A percentile compares a stretch with the other conserved stretches of the same genome.
Conservation (phyloP, 352 stramenopile genomes). For the Phytophthora europaea region DNA sequence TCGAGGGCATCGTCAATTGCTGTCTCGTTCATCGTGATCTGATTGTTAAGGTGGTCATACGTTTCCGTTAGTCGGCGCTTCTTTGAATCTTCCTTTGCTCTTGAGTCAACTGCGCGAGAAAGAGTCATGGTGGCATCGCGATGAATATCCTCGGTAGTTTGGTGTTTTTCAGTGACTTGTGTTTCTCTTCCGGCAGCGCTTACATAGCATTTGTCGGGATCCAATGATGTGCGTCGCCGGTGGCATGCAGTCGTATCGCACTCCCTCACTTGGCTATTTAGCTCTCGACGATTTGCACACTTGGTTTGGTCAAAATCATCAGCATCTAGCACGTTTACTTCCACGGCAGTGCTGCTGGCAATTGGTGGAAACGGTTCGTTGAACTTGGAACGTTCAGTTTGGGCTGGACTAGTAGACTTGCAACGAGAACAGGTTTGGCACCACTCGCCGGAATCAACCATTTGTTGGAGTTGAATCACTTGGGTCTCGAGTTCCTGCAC, state of each 20-base stretch:
- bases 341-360: background rate
- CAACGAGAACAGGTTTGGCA: background rate
- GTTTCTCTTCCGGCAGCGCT: background rate
- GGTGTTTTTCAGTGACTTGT: background rate
- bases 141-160: conserved; percentile 22
- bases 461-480: conserved; percentile 16
- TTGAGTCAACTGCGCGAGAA: conserved; percentile 8
- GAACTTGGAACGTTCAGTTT: background rate
- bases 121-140: conserved; percentile 9
- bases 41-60: conserved; percentile 29
- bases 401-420: background rate
- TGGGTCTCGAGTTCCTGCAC: conserved; percentile 19
- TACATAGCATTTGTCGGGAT: background rate
- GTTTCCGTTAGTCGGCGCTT: conserved; percentile 23
- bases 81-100: conserved; percentile 21
- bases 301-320: background rate
- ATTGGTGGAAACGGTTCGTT: background rate
- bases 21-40: conserved; percentile 35
- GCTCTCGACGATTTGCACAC: background rate
- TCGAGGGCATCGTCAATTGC: conserved; percentile 29
- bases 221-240: background rate
- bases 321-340: background rate
- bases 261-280: background rate
- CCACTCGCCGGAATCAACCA: background rate
- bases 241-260: background rate